phyloP scores from a whole-genome alignment of 768 basidiomycete species.

The Saitozyma sp. region DNA sequence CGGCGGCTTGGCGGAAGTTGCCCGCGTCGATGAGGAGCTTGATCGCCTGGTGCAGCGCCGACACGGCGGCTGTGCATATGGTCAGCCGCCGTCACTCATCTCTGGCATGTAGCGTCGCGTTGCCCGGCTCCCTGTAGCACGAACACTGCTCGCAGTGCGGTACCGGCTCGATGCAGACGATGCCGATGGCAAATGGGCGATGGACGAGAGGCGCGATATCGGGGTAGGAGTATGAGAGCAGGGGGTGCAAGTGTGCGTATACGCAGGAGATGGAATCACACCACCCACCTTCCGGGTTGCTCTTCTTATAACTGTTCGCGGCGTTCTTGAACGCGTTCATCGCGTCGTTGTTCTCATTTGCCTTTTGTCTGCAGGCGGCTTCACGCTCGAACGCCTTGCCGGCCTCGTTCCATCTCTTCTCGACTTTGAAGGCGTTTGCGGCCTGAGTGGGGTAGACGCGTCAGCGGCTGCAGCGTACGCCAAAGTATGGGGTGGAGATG shows the following conservation, averaged over 20 bases:
- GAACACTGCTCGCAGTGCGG: slow-evolving; percentile 9
- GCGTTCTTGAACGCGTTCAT: slow-evolving; percentile 99
- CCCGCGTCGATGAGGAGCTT: slow-evolving; percentile 77
- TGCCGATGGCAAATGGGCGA: no score
- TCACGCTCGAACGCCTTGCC: slow-evolving; percentile 89
- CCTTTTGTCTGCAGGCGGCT: slow-evolving; percentile 88
- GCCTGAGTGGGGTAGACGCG: slow-evolving; percentile 59
- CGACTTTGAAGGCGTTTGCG: slow-evolving; percentile 81
- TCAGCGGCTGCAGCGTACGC: no score
- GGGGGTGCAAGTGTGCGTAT: not conserved
- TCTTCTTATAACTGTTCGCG: slow-evolving; percentile 90
- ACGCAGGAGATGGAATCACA: not conserved
- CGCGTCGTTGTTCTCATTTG: slow-evolving; percentile 87
- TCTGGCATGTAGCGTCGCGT: no score
- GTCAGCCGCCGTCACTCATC: no score
- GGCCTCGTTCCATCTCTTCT: slow-evolving; percentile 85
- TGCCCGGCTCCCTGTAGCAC: not conserved
- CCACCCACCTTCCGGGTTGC: slow-evolving; percentile 73
- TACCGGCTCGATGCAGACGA: not conserved
- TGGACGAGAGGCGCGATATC: no score
- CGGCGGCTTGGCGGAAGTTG: slow-evolving; percentile 94
- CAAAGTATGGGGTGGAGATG: no score
- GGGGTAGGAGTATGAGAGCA: no score
- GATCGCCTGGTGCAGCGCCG: slow-evolving; percentile 81
- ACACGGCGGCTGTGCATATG: slow-evolving; percentile 71